Evolutionary conservation across 306 rosid genomes (phyloP), one percentile per base, ranked within the genome.

Genomic region (Carpinus fangiana): DNA sequence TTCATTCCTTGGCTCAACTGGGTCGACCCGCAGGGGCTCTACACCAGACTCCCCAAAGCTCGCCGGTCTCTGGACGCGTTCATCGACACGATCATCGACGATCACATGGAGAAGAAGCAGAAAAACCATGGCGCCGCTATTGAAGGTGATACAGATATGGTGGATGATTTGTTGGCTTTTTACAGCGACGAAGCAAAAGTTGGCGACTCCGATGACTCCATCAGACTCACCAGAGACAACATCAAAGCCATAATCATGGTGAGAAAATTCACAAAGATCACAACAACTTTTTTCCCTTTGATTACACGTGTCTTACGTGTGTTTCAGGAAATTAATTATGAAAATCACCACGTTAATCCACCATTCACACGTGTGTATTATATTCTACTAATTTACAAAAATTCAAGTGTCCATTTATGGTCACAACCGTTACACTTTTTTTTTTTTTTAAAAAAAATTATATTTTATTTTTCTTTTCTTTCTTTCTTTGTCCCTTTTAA

Each of bases 211-310:
- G 89, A 87, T 0, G 96, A 55, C 68, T 79, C 92, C n/a, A 84
- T 94, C 84, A 88, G 71, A 74, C 96, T 94, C 81, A 90, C 92
- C 4, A 81, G 87, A 74, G 95, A 92, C 68, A 94, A 94, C 34
- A 92, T 94, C 87, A 94, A 94, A 62, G 98, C 97, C 18, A 94
- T 94, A 67, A 91, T 93, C 78, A 93, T 93, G 97, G 97, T 93
- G 87, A 47, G 56, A 51, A 26, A 64, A 76, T 10, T 53, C 64
- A 12, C 28, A 2, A 20, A 23, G 1, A 46, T 46, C 50, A 2
- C 8, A 23, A 23, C 26, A 7, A 47, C 10, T 47, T 47, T 47
- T 47, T 9, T 10, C 13, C 8, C 12, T 47, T 47, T 5, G 43
- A 5, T 38, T 38, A 38, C 43, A 38, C 43, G 43, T 38, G 43